phyloP scores from a whole-genome alignment of 2,329 filamentous ascomycete genomes.

The Pseudophaeomoniella oleicola region DNA sequence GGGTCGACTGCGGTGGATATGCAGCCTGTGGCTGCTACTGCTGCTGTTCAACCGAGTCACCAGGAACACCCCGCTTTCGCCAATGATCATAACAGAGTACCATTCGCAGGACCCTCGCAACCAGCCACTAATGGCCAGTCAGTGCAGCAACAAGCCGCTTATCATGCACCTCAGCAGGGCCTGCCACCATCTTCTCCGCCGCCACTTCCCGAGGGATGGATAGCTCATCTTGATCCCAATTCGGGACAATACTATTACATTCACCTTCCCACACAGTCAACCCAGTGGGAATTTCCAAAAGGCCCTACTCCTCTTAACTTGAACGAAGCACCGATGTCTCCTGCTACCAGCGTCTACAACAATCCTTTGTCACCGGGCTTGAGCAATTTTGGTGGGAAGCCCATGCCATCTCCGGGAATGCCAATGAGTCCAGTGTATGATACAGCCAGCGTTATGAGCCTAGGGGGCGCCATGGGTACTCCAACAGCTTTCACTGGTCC shows the following conservation, averaged over 20 bases:
- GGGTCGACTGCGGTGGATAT: conserved; percentile 11
- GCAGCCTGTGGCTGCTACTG: conserved; percentile 6
- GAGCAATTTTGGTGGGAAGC: conserved; percentile 40
- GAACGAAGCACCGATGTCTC: conserved; percentile 69
- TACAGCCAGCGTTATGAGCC: conserved; percentile 64
- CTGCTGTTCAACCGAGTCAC: conserved; percentile 18
- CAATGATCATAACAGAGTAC: conserved; percentile 53
- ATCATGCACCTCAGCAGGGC: conserved; percentile 1
- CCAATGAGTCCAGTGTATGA: conserved; percentile 74
- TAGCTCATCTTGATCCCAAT: conserved; percentile 86
- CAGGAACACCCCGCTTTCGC: conserved; percentile 76
- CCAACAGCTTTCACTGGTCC: conserved; percentile 75
- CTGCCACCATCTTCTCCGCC: conserved; percentile 50
- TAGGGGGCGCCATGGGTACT: conserved; percentile 61
- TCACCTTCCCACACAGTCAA: conserved; percentile 84
- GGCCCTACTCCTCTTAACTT: conserved; percentile 80
- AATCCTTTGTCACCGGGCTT: conserved; percentile 61
- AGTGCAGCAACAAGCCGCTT: neutral
- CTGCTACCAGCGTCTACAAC: conserved; percentile 58
- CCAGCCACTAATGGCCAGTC: conserved; percentile 5
- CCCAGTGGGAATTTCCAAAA: conserved; percentile 98
- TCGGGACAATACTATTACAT: conserved; percentile 99
- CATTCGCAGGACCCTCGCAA: conserved; percentile 15
- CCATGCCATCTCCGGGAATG: conserved; percentile 65
- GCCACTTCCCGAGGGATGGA: conserved; percentile 93